phyloP scores from a whole-genome alignment of 805 yeast species.

The Candida nonsorbophila region DNA sequence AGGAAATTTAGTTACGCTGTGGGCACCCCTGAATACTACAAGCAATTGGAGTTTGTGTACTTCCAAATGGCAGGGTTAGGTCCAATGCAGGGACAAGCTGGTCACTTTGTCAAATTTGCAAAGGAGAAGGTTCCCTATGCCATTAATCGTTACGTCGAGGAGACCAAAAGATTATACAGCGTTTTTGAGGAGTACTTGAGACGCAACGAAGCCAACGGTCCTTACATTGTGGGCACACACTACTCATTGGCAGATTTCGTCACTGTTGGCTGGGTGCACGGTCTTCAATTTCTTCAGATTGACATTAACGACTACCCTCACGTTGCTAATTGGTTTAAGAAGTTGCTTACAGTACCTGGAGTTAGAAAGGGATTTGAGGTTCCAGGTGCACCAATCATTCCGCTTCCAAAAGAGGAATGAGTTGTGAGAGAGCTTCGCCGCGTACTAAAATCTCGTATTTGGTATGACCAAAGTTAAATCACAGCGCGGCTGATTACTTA shows the following conservation, averaged over 20 bases:
- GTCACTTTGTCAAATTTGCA: constrained; percentile 42
- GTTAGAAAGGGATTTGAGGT: constrained; percentile 22
- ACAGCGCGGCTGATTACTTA: too few relatives aligned
- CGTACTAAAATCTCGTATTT: too few relatives aligned
- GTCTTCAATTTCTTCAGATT: constrained; percentile 13
- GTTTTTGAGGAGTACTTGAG: constrained; percentile 49
- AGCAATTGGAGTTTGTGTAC: constrained; percentile 46
- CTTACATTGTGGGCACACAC: constrained; percentile 54
- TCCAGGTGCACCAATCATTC: constrained; percentile 7
- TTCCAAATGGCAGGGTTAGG: constrained; percentile 56
- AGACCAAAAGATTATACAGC: constrained; percentile 48
- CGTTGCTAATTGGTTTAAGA: constrained; percentile 35
- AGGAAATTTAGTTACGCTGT: constrained; percentile 36
- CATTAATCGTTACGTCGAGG: constrained; percentile 45
- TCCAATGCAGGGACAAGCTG: constrained; percentile 61
- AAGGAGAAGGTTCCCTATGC: constrained; percentile 51
- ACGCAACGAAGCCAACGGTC: constrained; percentile 39
- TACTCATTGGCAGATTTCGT: constrained; percentile 56
- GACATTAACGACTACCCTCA: constrained; percentile 35
- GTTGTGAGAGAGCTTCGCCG: too few relatives aligned
- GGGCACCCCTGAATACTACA: constrained; percentile 42
- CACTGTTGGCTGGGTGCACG: constrained; percentile 40
- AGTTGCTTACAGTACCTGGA: constrained; percentile 24
- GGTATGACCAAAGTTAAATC: too few relatives aligned
- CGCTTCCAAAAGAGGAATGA: too few relatives aligned